Conservation (phyloP, 2,329 filamentous ascomycete species). For the Allantophomopsis lycopodina region DNA sequence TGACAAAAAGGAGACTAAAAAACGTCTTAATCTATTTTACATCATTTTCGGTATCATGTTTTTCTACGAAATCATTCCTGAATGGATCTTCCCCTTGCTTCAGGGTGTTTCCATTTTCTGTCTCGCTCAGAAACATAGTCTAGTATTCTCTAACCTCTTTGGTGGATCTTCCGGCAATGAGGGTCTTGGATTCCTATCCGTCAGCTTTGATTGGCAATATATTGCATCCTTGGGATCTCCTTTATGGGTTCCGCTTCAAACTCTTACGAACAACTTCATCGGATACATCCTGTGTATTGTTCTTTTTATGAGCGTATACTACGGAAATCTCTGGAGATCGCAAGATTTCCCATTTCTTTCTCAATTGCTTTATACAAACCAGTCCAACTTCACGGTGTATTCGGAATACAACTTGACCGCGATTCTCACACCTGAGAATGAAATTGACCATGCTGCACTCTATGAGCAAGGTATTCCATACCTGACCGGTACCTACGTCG, state of each 20-base stretch:
- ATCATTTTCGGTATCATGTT: not conserved
- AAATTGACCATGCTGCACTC: slow-evolving; percentile 22
- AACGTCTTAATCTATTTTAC: slow-evolving; percentile 4
- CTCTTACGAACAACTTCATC: slow-evolving; percentile 18
- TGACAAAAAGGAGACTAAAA: slow-evolving; percentile 19
- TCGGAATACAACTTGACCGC: slow-evolving; percentile 26
- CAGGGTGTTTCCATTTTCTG: slow-evolving; percentile 28
- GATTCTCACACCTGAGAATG: slow-evolving; percentile 24
- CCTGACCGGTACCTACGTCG: slow-evolving; percentile 24
- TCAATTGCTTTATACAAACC: slow-evolving; percentile 23
- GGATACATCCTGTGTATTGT: slow-evolving; percentile 19
- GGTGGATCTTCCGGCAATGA: slow-evolving; percentile 32
- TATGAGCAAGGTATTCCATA: slow-evolving; percentile 24
- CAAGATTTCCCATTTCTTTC: slow-evolving; percentile 27
- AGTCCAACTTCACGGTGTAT: slow-evolving; percentile 21
- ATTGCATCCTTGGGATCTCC: slow-evolving; percentile 18
- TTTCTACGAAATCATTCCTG: not conserved
- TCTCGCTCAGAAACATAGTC: slow-evolving; percentile 25
- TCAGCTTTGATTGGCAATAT: slow-evolving; percentile 29
- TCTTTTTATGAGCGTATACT: slow-evolving; percentile 24
- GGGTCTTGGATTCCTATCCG: slow-evolving; percentile 24
- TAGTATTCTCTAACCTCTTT: slow-evolving; percentile 33
- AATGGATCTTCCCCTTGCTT: slow-evolving; percentile 7
- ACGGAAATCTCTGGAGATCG: slow-evolving; percentile 26
- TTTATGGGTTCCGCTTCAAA: slow-evolving; percentile 20